Base-by-base conservation (phyloP, 345 rosid species). In the Murraya koenigii region DNA sequence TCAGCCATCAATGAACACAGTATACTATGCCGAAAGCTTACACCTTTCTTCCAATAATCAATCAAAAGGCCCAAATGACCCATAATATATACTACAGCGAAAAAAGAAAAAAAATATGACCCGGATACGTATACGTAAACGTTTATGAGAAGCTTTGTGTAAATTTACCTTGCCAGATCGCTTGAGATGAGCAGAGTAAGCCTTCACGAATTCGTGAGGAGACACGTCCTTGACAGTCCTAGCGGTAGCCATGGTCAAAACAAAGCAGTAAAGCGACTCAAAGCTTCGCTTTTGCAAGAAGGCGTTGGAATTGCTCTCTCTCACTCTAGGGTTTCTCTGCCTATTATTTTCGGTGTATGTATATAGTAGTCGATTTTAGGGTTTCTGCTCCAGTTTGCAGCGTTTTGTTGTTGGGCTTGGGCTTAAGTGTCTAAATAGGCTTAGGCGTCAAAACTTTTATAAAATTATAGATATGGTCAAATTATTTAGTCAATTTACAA, bases 181-280 rank as follows among this genome's bases (percentile, higher is more conserved):
- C 85, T 93, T 93, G 84, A 93, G 97, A 79, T 92, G 93, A 26
- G 91, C 88, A 28, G 97, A 87, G 49, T 92, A 93, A 47, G 97
- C 98, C 83, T 88, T 93, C 1, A 90, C 94, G 77, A 93, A 93
- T 78, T 92, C 97, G 79, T 92, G 97, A 54, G 98, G 92, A 3
- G 95, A 92, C 63, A 93, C 97, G 52, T 93, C 98, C 75, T 93
- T 93, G 10, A 93, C 97, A 7, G 90, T 87, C 76, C 77, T 87
- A n/a, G 87, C 89, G 47, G 90, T 81, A 49, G 90, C 89, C 92
- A 89, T 89, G 68, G 87, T 74, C 69, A 6, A 22, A 22, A 26
- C n/a, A 7, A 68, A 72, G 6, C 75, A 61, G 61, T 64, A 35
- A 33, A 55, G 72, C 73, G 58, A 66, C 33, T 79, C 23, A 61